These are phyloP conservation scores for Leccinum pseudoinsigne DNA, from an alignment of 1,284 basidiomycete genomes.

Conservation along the genomic window DNA sequence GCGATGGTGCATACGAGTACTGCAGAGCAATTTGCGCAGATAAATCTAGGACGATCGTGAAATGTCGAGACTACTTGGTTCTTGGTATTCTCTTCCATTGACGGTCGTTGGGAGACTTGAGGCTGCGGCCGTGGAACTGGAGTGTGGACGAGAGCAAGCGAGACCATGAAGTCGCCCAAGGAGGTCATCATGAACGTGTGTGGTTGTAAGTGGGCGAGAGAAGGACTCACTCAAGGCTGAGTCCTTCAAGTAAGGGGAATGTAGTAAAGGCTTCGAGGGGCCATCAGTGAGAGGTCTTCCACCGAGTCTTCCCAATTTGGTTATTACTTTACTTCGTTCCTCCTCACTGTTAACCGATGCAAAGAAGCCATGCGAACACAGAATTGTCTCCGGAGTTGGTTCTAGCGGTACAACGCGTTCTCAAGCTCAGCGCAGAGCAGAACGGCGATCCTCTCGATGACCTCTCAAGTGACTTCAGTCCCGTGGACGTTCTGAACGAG, in stretches of 20 bases:
- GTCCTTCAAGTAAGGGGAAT: neutral
- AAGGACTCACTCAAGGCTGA: slow-evolving; percentile 9
- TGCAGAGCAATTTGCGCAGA: slow-evolving; percentile 64
- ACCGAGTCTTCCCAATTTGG: slow-evolving; percentile 10
- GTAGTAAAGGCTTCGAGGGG: neutral
- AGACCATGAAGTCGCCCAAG: slow-evolving; percentile 25
- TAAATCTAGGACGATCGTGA: slow-evolving; percentile 58
- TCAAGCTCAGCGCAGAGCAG: slow-evolving; percentile 50
- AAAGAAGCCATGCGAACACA: slow-evolving; percentile 31
- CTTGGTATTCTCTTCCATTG: slow-evolving; percentile 43
- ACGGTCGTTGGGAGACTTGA: neutral
- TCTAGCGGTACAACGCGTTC: slow-evolving; percentile 64
- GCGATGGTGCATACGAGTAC: slow-evolving; percentile 51
- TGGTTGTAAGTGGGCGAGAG: neutral
- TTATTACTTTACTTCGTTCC: neutral
- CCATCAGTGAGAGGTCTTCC: neutral
- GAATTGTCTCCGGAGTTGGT: slow-evolving; percentile 67
- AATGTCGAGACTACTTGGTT: slow-evolving; percentile 56
- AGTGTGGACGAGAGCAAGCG: slow-evolving; percentile 17
- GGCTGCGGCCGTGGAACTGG: neutral
- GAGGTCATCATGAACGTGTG: slow-evolving; percentile 16
- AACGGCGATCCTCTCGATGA: slow-evolving; percentile 56
- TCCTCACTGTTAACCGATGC: slow-evolving; percentile 20
- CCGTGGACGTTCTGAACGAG: slow-evolving; percentile 62
- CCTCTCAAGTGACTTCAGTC: slow-evolving; percentile 57